Conservation (phyloP, 306 rosid genomes). For the Rubus idaeus region DNA sequence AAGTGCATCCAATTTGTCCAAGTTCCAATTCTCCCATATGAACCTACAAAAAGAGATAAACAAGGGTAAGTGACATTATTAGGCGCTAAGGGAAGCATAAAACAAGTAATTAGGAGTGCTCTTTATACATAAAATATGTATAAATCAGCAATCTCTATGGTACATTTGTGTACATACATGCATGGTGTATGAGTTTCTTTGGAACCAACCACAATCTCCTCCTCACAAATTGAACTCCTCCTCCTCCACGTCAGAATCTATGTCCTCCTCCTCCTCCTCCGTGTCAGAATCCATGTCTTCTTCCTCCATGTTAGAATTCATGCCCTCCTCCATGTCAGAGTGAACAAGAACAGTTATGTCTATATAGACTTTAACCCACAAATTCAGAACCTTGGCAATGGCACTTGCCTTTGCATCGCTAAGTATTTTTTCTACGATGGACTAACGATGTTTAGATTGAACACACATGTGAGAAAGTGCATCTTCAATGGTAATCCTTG, state of each 20-base stretch:
- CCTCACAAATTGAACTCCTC: background rate
- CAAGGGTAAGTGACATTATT: no score
- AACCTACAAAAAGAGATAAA: no score
- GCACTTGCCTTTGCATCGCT: background rate
- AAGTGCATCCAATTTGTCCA: no score
- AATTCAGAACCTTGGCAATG: background rate
- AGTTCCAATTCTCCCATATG: no score
- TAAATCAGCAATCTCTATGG: conserved; percentile 4
- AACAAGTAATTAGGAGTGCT: no score
- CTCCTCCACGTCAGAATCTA: background rate
- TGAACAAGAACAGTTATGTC: background rate
- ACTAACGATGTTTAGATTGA: background rate
- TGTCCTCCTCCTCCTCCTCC: background rate
- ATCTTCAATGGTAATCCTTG: background rate
- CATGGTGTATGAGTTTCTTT: background rate
- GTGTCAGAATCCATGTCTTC: background rate
- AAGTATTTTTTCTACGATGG: background rate
- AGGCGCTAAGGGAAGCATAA: no score
- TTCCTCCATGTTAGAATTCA: background rate
- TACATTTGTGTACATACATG: background rate
- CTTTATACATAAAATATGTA: no score
- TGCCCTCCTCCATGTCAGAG: background rate
- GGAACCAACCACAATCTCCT: background rate
- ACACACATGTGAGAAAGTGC: background rate
- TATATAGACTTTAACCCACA: background rate